Evolutionary conservation across 495 filamentous ascomycete species (phyloP).

Genomic region (Cercophora samala): DNA sequence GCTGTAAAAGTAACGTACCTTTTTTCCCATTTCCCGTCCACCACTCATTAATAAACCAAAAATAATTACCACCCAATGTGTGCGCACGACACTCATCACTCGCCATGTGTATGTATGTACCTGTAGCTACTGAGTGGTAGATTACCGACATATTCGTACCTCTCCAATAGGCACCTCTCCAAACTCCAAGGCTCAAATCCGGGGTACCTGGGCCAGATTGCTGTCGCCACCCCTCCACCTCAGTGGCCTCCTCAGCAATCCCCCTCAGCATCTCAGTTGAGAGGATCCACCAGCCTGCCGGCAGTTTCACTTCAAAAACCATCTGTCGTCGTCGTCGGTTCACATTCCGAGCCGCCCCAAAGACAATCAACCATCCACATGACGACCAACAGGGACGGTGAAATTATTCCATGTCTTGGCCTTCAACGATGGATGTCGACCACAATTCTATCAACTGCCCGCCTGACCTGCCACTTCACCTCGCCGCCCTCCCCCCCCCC

Average conservation of each 20-base stretch:
- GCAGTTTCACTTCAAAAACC: not conserved
- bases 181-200: not conserved
- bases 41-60: not conserved
- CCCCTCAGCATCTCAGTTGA: not conserved
- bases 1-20: not conserved
- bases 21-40: not conserved
- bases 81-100: not conserved
- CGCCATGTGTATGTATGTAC: no score
- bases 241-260: not conserved
- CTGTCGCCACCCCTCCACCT: not conserved
- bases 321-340: conserved; percentile 19
- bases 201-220: not conserved
- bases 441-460: not conserved
- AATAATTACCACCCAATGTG: not conserved
- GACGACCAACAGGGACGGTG: not conserved
- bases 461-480: not conserved
- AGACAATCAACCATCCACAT: not conserved
- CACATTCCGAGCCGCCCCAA: conserved; percentile 26
- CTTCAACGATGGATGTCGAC: not conserved
- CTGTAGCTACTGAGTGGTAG: not conserved
- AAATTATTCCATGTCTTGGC: no score
- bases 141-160: not conserved
- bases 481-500: not conserved
- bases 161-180: not conserved
- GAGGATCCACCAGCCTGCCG: conserved; percentile 1